Evolutionary conservation across 495 filamentous ascomycete genomes (phyloP).

Genomic region (Neurospora sp.): DNA sequence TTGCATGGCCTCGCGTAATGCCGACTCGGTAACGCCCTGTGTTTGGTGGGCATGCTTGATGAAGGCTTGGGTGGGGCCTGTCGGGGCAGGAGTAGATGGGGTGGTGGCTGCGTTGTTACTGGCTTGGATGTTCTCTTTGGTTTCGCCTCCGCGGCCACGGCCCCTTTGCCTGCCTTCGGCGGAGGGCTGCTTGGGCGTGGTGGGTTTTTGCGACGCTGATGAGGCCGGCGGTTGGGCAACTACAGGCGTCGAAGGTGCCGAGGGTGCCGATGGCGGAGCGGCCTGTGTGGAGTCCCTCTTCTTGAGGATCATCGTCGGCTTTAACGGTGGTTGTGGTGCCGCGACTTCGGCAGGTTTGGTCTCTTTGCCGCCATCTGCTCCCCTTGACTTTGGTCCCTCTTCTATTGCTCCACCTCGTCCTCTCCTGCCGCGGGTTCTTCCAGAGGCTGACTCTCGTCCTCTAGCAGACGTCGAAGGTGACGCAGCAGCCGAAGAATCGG

Average conservation of each 20-base stretch:
- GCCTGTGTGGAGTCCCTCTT: conserved; percentile 26
- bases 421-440: conserved; percentile 15
- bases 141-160: not conserved
- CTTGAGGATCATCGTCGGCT: conserved; percentile 28
- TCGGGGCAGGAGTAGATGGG: conserved; percentile 28
- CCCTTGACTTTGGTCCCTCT: conserved; percentile 12
- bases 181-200: conserved; percentile 5
- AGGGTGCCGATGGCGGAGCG: conserved; percentile 11
- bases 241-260: conserved; percentile 13
- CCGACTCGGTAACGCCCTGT: conserved; percentile 75
- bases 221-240: conserved; percentile 5
- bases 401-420: conserved; percentile 14
- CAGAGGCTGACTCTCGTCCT: conserved; percentile 18
- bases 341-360: conserved; percentile 7
- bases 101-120: conserved; percentile 17
- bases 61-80: conserved; percentile 68
- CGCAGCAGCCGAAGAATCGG: conserved; percentile 5
- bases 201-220: conserved; percentile 19
- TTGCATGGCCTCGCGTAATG: conserved; percentile 62
- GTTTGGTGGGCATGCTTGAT: conserved; percentile 87
- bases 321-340: conserved; percentile 9
- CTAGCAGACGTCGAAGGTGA: not conserved
- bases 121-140: conserved; percentile 1
- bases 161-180: conserved; percentile 24
- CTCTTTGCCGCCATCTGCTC: conserved; percentile 12